Base-by-base conservation (phyloP, 1,284 basidiomycete genomes). In the Tilletiopsis washingtonensis region DNA sequence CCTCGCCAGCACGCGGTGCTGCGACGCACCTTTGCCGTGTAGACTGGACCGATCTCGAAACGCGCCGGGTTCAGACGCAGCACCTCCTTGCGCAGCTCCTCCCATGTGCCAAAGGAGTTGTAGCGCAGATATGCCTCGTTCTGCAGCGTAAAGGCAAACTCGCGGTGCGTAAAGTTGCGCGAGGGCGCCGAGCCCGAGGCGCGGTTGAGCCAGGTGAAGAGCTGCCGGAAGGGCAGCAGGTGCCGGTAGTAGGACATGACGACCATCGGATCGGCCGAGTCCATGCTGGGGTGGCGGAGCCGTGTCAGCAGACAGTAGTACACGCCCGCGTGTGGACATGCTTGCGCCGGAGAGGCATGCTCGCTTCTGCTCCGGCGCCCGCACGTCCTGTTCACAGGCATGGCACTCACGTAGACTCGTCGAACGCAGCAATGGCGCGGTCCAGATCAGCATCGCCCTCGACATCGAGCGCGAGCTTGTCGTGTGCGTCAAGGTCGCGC, bases 41-140 rank as follows among this genome's bases (percentile, higher is more conserved):
- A 98, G 42, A 94, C 81, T 0, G 94, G 88, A 0, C 93, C 94
- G 51, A 99, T 93, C 75, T 98, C 93, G 69, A 98, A 99, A 67
- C 93, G 85, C 17, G 63, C 61, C 11, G 70, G 70, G 34, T 71
- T 69, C 37, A 71, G 55, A 32, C 69, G 60, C 29, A 63, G 67
- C 25, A 71, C 67, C 47, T 96, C 86, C 65, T 87, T 87, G 77
- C 96, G 94, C 69, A 97, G 82, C 51, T 97, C 93, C 5, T 94
- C 89, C 2, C 80, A 80, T 23, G 79, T 83, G 27, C 78, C 78
- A 74, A 94, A 98, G 4, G 88, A 94, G 72, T 94, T 86, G 78
- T 97, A 98, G 9, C 93, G 49, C 4, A 98, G 79, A 74, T 98
- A 97, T 4, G 88, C 84, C 62, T 97, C 91, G 53, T 86, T 86